phyloP scores from a whole-genome alignment of 345 rosid species.

The Citrus glauca region DNA sequence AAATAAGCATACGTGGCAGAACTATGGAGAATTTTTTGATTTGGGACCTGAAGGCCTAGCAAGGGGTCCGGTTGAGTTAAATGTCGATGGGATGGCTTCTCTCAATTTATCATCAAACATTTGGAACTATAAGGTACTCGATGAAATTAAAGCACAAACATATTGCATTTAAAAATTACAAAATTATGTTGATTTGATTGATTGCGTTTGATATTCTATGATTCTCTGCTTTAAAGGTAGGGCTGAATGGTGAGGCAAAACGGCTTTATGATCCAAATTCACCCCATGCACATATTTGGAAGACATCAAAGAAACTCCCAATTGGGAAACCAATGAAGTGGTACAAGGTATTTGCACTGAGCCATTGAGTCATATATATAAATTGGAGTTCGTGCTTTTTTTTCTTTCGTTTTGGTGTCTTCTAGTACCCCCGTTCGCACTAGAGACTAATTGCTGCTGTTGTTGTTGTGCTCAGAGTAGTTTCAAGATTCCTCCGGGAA shows the following conservation, averaged over 20 bases:
- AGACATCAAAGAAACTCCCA: not conserved
- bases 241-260: conserved; percentile 28
- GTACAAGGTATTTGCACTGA: conserved; percentile 30
- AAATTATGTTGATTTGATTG: not conserved
- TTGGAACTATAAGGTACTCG: conserved; percentile 22
- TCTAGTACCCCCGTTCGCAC: too few species aligned
- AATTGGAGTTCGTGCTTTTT: too few species aligned
- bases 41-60: conserved; percentile 15
- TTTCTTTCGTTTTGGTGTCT: too few species aligned
- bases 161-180: too few species aligned
- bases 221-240: not conserved
- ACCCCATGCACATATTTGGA: not conserved
- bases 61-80: conserved; percentile 29
- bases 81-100: not conserved
- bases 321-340: conserved; percentile 34
- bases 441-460: not conserved
- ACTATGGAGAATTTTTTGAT: conserved; percentile 34
- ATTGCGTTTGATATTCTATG: not conserved
- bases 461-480: conserved; percentile 18
- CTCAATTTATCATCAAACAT: conserved; percentile 12
- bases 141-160: not conserved
- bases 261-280: conserved; percentile 9
- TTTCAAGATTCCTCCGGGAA: conserved; percentile 34
- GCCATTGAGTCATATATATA: too few species aligned
- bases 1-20: conserved; percentile 1